Evolutionary conservation across 2,329 filamentous ascomycete genomes (phyloP).

Genomic region (Talaromyces rugulosus): DNA sequence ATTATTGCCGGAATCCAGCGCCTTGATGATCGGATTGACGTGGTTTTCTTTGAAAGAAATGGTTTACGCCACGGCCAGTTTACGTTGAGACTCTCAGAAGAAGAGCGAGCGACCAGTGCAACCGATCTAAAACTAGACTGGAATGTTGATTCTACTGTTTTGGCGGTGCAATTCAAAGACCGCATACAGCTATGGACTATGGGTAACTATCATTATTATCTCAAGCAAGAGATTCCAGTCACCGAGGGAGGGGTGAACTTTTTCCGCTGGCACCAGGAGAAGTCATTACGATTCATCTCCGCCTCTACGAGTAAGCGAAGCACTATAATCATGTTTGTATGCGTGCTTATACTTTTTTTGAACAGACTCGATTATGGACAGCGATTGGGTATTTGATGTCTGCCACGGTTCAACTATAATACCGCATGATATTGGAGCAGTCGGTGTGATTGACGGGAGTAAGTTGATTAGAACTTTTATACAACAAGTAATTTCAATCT

Average conservation of each 20-base stretch:
- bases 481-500: slow-evolving; percentile 15
- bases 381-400: slow-evolving; percentile 66
- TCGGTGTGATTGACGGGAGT: slow-evolving; percentile 81
- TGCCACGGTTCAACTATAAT: slow-evolving; percentile 64
- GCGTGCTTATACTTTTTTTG: slow-evolving; percentile 11
- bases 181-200: slow-evolving; percentile 92
- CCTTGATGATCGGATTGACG: slow-evolving; percentile 63
- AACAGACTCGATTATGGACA: slow-evolving; percentile 49
- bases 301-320: slow-evolving; percentile 46
- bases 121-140: slow-evolving; percentile 67
- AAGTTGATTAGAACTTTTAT: slow-evolving; percentile 24
- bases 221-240: slow-evolving; percentile 78
- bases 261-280: slow-evolving; percentile 78
- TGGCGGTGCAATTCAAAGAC: slow-evolving; percentile 73
- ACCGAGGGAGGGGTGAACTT: slow-evolving; percentile 11
- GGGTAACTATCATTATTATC: slow-evolving; percentile 96
- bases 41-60: slow-evolving; percentile 95
- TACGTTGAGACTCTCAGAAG: slow-evolving; percentile 63
- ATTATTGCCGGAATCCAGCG: slow-evolving; percentile 83
- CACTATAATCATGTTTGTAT: neutral
- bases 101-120: slow-evolving; percentile 53
- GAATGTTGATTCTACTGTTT: slow-evolving; percentile 88
- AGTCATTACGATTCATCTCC: slow-evolving; percentile 63
- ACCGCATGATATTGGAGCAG: slow-evolving; percentile 72
- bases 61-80: slow-evolving; percentile 97